Evolutionary conservation across 2,329 filamentous ascomycete genomes (phyloP).

Genomic region (Ophiocordyceps camponoti-saundersi): DNA sequence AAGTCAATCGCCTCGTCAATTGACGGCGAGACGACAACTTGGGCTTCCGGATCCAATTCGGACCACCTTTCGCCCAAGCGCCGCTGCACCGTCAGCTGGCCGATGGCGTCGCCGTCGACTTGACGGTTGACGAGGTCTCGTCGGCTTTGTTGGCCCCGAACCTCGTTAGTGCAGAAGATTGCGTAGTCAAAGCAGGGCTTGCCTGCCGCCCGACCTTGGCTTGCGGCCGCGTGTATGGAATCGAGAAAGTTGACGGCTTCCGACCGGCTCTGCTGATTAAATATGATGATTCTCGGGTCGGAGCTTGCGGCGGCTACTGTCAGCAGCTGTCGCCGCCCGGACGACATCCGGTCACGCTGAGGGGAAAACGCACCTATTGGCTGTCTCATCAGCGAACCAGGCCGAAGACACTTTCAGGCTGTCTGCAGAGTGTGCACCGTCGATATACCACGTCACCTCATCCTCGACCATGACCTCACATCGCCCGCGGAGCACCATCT

Average conservation of each 20-base stretch:
- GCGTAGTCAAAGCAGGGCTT: constrained; percentile 46
- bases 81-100: constrained; percentile 33
- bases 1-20: constrained; percentile 38
- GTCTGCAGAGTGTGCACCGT: constrained; percentile 85
- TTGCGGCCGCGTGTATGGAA: constrained; percentile 22
- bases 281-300: constrained; percentile 47
- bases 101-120: constrained; percentile 31
- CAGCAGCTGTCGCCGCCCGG: neutral
- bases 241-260: constrained; percentile 37
- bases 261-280: constrained; percentile 62
- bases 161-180: constrained; percentile 69
- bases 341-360: neutral
- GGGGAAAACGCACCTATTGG: constrained; percentile 9
- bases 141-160: constrained; percentile 31
- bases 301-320: constrained; percentile 6
- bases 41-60: constrained; percentile 25
- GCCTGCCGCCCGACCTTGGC: constrained; percentile 7
- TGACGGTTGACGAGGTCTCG: constrained; percentile 40
- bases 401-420: constrained; percentile 66
- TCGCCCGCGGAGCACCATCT: constrained; percentile 62
- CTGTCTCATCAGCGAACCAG: constrained; percentile 55
- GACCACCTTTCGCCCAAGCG: constrained; percentile 34
- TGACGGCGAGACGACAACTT: constrained; percentile 29
- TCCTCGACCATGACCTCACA: constrained; percentile 46
- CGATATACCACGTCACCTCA: constrained; percentile 64